These are phyloP conservation scores for Cercospora beticola DNA, from an alignment of 2,329 filamentous ascomycete genomes.

Conservation along the genomic window DNA sequence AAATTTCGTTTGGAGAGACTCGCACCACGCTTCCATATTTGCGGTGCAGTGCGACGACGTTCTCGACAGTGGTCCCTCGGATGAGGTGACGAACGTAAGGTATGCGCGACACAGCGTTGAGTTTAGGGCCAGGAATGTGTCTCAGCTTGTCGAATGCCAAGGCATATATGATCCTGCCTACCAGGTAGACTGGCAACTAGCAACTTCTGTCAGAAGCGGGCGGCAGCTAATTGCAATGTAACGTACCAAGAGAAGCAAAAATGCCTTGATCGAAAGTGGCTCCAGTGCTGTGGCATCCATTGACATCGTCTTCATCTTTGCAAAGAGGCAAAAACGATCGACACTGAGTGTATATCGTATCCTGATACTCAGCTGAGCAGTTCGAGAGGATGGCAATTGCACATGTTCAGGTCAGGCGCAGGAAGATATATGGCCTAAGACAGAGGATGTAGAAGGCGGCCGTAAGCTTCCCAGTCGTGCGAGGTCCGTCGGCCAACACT, in stretches of 20 bases:
- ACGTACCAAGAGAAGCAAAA: slow-evolving; percentile 20
- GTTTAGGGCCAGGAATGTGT: slow-evolving; percentile 46
- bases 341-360: neutral
- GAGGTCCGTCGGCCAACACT: neutral
- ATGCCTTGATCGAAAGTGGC: slow-evolving; percentile 15
- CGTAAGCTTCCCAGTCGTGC: neutral
- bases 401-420: neutral
- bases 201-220: neutral
- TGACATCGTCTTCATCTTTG: neutral
- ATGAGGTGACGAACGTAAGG: slow-evolving; percentile 30
- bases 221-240: neutral
- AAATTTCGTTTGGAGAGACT: slow-evolving; percentile 44
- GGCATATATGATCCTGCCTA: slow-evolving; percentile 37
- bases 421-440: neutral
- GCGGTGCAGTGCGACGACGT: slow-evolving; percentile 48
- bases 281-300: neutral
- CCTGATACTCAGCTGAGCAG: neutral
- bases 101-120: slow-evolving; percentile 30
- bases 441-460: neutral
- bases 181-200: slow-evolving; percentile 19
- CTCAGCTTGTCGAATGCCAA: slow-evolving; percentile 46
- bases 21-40: slow-evolving; percentile 47
- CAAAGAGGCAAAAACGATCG: neutral
- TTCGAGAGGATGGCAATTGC: neutral
- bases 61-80: slow-evolving; percentile 28